Base-by-base conservation (phyloP, 1,284 basidiomycete species). In the Leccinum solheimii region DNA sequence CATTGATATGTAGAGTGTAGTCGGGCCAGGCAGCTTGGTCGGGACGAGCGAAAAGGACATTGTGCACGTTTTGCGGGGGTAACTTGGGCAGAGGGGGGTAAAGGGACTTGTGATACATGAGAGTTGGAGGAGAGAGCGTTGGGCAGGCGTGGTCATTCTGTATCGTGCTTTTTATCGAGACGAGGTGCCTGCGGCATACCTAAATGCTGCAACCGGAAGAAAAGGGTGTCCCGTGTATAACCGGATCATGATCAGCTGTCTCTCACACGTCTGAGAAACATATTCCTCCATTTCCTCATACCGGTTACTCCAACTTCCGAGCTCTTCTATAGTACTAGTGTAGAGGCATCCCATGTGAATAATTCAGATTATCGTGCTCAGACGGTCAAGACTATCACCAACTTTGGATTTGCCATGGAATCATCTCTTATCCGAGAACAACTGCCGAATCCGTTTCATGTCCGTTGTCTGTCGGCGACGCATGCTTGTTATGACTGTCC, bases 1-100 rank as follows among this genome's bases (percentile, higher is more conserved):
- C 81, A 63, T 91, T 84, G 59, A 92, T 80, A 57, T 86, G 79
- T 3, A 85, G 59, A 0, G 82, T 80, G 67, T 78, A 85, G 63
- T 90, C 83, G 1, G 80, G 76, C 79, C 84, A 84, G 36, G 73
- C 62, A 0, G 72, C 74, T 66, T 85, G 80, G 3, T 82, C 84
- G 0, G 83, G 82, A 1, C 83, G 80, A 16, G 79, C 74, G 69
- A 90, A 82, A 55, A 88, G 73, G 56, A 84, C 61, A 61, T 87
- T 74, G 68, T 88, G 81, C 32, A 81, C 76, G 67, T 92, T 92
- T 27, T 76, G 69, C 30, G 83, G 80, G 8, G 83, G 77, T 1
- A 76, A 40, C 0, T 63, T 56, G 26, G 81, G 80, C 0, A 76
- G 48, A 2, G 74, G 70, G 7, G 77, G 76, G 62, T 68, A 82